Conservation (phyloP, 2,329 filamentous ascomycete genomes). For the Gremmenia infestans region DNA sequence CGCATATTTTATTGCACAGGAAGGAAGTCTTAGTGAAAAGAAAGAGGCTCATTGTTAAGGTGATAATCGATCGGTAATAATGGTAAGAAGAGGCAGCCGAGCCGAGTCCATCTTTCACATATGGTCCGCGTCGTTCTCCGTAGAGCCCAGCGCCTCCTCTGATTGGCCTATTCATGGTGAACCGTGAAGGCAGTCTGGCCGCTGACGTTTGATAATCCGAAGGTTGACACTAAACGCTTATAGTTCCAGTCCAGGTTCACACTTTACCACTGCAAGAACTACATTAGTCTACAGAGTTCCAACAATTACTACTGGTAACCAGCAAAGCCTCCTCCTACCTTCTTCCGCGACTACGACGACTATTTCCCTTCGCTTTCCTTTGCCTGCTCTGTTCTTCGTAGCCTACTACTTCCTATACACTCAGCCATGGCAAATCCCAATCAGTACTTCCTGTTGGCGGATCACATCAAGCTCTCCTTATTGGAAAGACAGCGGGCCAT, state of each 20-base stretch:
- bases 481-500: conserved; percentile 86
- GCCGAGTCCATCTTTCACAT: not conserved
- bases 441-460: conserved; percentile 87
- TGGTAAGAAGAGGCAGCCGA: not conserved
- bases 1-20: not conserved
- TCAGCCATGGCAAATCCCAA: conserved; percentile 51
- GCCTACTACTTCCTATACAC: not conserved
- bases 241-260: not conserved
- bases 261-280: not conserved
- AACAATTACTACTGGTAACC: not conserved
- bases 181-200: not conserved
- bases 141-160: not conserved
- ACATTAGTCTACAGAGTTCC: too few relatives aligned
- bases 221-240: not conserved
- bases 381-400: not conserved
- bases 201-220: not conserved
- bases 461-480: conserved; percentile 94
- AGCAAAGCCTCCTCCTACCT: not conserved
- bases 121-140: not conserved
- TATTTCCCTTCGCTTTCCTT: not conserved
- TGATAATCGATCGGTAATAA: not conserved
- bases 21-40: not conserved
- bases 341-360: not conserved
- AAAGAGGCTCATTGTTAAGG: not conserved
- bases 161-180: not conserved